Base-by-base conservation (phyloP, 148 eudicot genomes). In the Amaranthus cruentus region DNA sequence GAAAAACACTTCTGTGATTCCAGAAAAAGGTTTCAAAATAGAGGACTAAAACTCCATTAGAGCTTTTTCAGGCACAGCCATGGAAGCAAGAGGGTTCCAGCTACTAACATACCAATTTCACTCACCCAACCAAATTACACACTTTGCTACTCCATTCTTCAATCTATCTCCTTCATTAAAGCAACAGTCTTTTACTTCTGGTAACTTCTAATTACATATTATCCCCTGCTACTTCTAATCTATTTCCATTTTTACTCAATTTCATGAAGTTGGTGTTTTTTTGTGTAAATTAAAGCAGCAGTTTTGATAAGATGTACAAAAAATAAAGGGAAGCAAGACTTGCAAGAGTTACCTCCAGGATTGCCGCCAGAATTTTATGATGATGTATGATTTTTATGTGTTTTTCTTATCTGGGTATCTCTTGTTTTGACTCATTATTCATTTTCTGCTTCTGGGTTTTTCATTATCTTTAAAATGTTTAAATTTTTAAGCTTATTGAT, bases 341-440 rank as follows among this genome's bases (percentile, higher is more conserved):
- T 88, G 43, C 53, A 82, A 9, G 82, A 75, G 48, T 76, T 80
- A 15, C 83, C 83, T 62, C 70, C 79, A 71, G 93, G 90, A 9
- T 82, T 95, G 66, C 81, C 98, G 4, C 88, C 94, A 79, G 93
- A 95, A 74, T 90, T 83, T 68, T 86, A 95, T 71, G 89, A 95
- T 68, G 98, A 95, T 83, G 97, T 95, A 83, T 67, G 89, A 76
- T 47, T 70, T 66, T 47, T n/a, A 38, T 55, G 60, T 62, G 2
- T 21, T 64, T 53, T n/a, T 63, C 13, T n/a, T 55, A 13, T 7
- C 48, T 51, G 59, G 47, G 53, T n/a, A 13, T 66, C 11, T 9
- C 9, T 56, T 70, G 18, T n/a, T 50, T 72, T 47, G 12, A 28
- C 38, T 28, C 38, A 28, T 28, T 28, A 28, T 28, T 28, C 38